A percentile compares a stretch with the other conserved stretches of the same genome.
Conservation (phyloP, 1,284 basidiomycete species). For the Cystobasidium slooffiae region DNA sequence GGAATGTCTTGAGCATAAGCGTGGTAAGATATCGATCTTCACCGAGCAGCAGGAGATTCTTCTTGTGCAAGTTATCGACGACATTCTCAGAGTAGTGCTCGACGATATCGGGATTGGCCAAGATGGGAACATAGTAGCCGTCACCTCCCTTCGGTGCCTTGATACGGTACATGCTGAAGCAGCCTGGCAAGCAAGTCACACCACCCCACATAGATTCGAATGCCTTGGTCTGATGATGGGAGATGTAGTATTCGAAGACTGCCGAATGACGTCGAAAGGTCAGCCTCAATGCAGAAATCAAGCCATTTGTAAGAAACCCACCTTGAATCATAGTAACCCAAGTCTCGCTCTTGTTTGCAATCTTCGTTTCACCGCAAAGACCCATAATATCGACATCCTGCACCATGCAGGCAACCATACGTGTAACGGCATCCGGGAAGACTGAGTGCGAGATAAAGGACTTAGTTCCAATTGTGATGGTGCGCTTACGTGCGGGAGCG, state of each 20-base stretch:
- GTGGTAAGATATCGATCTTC: slow-evolving; percentile 61
- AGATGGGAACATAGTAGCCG: slow-evolving; percentile 60
- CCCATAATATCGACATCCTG: slow-evolving; percentile 61
- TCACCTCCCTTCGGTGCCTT: slow-evolving; percentile 60
- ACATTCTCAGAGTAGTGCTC: slow-evolving; percentile 62
- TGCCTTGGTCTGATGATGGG: slow-evolving; percentile 81
- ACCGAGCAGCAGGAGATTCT: slow-evolving; percentile 60
- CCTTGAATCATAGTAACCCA: slow-evolving; percentile 62
- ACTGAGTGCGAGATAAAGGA: slow-evolving; percentile 46
- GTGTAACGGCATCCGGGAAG: slow-evolving; percentile 59
- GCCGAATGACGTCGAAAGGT: neutral
- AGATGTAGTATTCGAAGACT: slow-evolving; percentile 98
- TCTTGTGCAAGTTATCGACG: slow-evolving; percentile 60
- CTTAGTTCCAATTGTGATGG: too few species aligned
- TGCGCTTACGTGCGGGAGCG: neutral
- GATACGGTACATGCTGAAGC: slow-evolving; percentile 61
- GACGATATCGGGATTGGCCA: slow-evolving; percentile 60
- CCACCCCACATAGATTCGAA: slow-evolving; percentile 60
- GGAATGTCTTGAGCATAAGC: slow-evolving; percentile 61
- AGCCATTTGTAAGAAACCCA: slow-evolving; percentile 29
- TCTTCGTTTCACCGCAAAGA: slow-evolving; percentile 61
- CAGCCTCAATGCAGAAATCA: slow-evolving; percentile 21
- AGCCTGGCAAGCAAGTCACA: slow-evolving; percentile 60
- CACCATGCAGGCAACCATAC: slow-evolving; percentile 61
- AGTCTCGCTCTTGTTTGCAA: slow-evolving; percentile 60